Conservation (phyloP, 352 stramenopile species). For the Thalassiosira livingstoniorum region DNA sequence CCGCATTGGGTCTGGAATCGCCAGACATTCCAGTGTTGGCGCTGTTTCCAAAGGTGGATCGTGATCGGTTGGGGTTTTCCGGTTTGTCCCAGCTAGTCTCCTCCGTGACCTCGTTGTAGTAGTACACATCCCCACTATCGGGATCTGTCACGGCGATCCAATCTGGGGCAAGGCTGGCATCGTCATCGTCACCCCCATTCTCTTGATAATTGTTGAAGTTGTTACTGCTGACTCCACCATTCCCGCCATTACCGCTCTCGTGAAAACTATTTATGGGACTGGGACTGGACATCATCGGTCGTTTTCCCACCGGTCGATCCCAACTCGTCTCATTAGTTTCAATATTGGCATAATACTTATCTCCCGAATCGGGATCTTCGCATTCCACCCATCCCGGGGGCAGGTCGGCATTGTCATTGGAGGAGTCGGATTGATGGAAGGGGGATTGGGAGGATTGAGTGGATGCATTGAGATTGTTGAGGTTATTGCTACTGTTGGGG, state of each 20-base stretch:
- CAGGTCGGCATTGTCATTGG: neutral
- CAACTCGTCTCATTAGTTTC: conserved; percentile 6
- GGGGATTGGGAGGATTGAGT: neutral
- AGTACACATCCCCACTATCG: conserved; percentile 30
- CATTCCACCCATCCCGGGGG: neutral
- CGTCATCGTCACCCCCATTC: neutral
- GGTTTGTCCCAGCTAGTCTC: conserved; percentile 5
- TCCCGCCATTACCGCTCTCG: no score
- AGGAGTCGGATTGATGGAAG: neutral
- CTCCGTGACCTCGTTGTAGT: conserved; percentile 29
- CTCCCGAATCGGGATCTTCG: conserved; percentile 14
- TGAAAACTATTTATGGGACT: neutral
- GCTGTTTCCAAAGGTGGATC: no score
- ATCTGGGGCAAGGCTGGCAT: neutral
- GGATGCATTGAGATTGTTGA: conserved; percentile 2
- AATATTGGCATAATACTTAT: conserved; percentile 40
- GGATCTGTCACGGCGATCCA: conserved; percentile 11
- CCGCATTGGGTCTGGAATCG: neutral
- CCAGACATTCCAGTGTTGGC: no score
- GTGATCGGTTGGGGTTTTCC: no score
- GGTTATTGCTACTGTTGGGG: conserved; percentile 7
- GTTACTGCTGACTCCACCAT: no score
- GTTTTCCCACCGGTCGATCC: conserved; percentile 40
- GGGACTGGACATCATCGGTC: no score
- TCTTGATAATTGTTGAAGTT: neutral